phyloP scores from a whole-genome alignment of 495 filamentous ascomycete genomes.

The Aspergillus campestris region DNA sequence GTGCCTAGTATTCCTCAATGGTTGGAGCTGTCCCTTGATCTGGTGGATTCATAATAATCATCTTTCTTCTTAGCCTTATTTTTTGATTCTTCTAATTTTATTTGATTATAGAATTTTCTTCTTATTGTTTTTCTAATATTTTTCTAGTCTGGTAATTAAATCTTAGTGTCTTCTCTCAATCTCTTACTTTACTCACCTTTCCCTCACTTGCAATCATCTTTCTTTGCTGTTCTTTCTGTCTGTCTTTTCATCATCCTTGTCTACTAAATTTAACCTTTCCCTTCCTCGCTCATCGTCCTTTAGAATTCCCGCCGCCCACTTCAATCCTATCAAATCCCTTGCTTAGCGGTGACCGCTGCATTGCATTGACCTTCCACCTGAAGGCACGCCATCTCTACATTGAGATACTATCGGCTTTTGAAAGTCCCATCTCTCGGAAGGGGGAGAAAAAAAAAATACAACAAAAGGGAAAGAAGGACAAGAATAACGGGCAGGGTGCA shows the following conservation, averaged over 20 bases:
- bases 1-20: not conserved
- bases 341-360: slow-evolving; percentile 10
- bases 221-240: slow-evolving; percentile 2
- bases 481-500: slow-evolving; percentile 16
- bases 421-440: slow-evolving; percentile 3
- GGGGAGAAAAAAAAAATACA: not conserved
- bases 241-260: slow-evolving; percentile 6
- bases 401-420: not conserved
- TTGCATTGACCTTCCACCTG: slow-evolving; percentile 7
- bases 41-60: slow-evolving; percentile 7
- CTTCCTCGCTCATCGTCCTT: slow-evolving; percentile 6
- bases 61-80: not conserved
- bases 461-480: slow-evolving; percentile 4
- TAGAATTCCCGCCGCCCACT: slow-evolving; percentile 1
- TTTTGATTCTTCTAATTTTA: not conserved
- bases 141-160: not conserved
- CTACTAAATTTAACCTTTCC: slow-evolving; percentile 6
- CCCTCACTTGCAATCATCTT: slow-evolving; percentile 1
- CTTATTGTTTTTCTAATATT: not conserved
- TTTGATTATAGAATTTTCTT: no score
- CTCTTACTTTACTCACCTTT: not conserved
- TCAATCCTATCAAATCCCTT: slow-evolving; percentile 9
- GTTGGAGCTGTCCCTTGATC: slow-evolving; percentile 15
- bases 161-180: no score
- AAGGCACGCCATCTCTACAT: slow-evolving; percentile 2